phyloP scores from a whole-genome alignment of 2,329 filamentous ascomycete species.

The Neofusicoccum cordaticola region DNA sequence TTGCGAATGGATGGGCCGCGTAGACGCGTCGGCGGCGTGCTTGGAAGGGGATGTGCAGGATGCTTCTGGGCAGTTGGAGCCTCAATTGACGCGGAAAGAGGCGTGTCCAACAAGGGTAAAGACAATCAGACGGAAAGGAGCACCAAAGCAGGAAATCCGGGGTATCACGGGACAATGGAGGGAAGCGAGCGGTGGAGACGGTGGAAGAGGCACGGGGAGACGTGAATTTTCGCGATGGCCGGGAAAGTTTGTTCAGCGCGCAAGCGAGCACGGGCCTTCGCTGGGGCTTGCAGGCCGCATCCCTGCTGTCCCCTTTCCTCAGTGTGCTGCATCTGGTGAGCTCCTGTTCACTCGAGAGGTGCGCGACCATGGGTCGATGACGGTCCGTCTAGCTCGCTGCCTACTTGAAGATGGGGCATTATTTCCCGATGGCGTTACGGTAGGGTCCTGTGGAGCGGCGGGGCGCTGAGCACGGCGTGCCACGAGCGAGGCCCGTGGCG shows the following conservation, averaged over 20 bases:
- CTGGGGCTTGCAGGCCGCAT: neutral
- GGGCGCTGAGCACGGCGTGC: neutral
- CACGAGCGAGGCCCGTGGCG: neutral
- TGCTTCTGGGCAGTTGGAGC: too few relatives aligned
- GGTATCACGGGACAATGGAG: neutral
- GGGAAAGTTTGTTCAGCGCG: neutral
- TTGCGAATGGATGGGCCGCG: neutral
- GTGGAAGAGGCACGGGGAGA: too few relatives aligned
- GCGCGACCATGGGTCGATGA: neutral
- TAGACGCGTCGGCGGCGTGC: conserved; percentile 1
- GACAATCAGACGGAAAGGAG: neutral
- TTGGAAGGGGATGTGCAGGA: neutral
- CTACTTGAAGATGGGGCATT: neutral
- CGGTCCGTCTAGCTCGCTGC: neutral
- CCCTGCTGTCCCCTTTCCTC: neutral
- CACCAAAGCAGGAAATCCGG: neutral
- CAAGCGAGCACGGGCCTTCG: neutral
- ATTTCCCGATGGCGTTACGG: neutral
- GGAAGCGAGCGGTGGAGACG: neutral
- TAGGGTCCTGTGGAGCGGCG: neutral
- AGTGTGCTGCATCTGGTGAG: neutral
- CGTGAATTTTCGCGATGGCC: neutral
- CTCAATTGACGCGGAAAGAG: neutral
- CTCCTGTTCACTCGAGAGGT: neutral
- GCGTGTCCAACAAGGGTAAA: neutral